Conservation (phyloP, 2,329 filamentous ascomycete species). For the Verticillium albo-atrum region DNA sequence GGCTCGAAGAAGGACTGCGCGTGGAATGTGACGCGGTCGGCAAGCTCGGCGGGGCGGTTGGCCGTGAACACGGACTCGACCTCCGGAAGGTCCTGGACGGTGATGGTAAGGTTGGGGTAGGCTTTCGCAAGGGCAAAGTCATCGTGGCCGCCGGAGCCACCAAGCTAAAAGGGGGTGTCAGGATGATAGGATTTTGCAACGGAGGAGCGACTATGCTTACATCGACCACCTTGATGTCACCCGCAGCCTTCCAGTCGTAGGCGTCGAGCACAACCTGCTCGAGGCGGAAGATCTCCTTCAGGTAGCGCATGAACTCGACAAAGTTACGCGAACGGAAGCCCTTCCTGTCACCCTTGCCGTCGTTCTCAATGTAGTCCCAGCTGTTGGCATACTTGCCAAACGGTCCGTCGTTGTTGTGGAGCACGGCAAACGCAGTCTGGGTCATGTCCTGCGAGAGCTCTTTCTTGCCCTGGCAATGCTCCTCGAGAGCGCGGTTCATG, state of each 20-base stretch:
- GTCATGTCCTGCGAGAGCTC: slow-evolving; percentile 26
- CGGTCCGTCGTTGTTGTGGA: slow-evolving; percentile 22
- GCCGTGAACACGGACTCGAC: slow-evolving; percentile 27
- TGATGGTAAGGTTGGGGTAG: slow-evolving; percentile 34
- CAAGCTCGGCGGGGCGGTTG: slow-evolving; percentile 27
- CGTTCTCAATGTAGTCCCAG: slow-evolving; percentile 35
- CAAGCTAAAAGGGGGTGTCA: slow-evolving; percentile 21
- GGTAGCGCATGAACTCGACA: slow-evolving; percentile 32
- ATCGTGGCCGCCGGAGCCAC: slow-evolving; percentile 37
- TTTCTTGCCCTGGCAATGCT: slow-evolving; percentile 23
- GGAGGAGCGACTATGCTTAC: slow-evolving; percentile 21
- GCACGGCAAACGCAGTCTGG: slow-evolving; percentile 30
- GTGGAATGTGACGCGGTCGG: slow-evolving; percentile 27
- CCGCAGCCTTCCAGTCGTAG: slow-evolving; percentile 30
- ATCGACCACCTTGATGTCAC: slow-evolving; percentile 32
- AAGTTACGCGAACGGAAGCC: slow-evolving; percentile 34
- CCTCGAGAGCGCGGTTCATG: slow-evolving; percentile 25
- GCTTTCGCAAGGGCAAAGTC: slow-evolving; percentile 33
- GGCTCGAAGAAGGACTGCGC: slow-evolving; percentile 34
- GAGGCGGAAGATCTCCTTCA: slow-evolving; percentile 33
- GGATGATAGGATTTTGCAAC: not conserved
- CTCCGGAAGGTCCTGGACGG: slow-evolving; percentile 40
- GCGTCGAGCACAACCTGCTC: slow-evolving; percentile 26
- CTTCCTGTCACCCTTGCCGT: slow-evolving; percentile 30
- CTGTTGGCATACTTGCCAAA: slow-evolving; percentile 25